Evolutionary conservation across 2,329 filamentous ascomycete genomes (phyloP), one percentile per base, ranked within the genome.

Genomic region (Colletotrichum cordylinicola): DNA sequence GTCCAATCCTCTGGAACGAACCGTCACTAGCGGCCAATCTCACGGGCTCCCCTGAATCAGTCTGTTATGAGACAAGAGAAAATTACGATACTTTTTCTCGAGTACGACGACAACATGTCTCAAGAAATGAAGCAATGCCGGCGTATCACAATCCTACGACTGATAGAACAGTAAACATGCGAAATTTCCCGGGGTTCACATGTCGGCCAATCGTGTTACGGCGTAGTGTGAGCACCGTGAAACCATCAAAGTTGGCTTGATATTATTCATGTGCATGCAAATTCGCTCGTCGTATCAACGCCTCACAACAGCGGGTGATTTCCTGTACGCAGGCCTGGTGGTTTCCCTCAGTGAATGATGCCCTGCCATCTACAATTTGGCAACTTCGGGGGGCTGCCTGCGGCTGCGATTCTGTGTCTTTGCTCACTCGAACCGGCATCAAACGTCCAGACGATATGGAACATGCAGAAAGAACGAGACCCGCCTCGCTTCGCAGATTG

Each of bases 1-100:
- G 67, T 52, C 55, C 55, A 43, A 8, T 48, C 43, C 37, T 43
- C 16, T 43, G 69, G 39, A 67, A 67, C 31, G 68, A 72, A 64
- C 68, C 61, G 55, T 16, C 67, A 43, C 67, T 56, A 39, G 48
- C 55, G 56, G 39, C 68, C 69, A 75, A 75, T 72, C 61, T 72
- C 62, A 52, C 31, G n/a, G 69, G 55, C 55, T 72, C 62, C 67
- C 62, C 55, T 55, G 71, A 61, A 35, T 24, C 61, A 58, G 72
- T 18, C 21, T 58, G 15, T 52, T 31, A 35, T 55, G 55, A 67
- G 72, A 67, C 68, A 72, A 56, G 43, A 18, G 27, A 55, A 61
- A 15, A 24, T 74, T 31, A 18, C 18, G 37, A 61, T 71, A 27
- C n/a, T 72, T 43, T 31, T 52, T 9, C n/a, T 52, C 18, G 13